Conservation (phyloP, 257 asterid genomes). For the Solanum virginianum region DNA sequence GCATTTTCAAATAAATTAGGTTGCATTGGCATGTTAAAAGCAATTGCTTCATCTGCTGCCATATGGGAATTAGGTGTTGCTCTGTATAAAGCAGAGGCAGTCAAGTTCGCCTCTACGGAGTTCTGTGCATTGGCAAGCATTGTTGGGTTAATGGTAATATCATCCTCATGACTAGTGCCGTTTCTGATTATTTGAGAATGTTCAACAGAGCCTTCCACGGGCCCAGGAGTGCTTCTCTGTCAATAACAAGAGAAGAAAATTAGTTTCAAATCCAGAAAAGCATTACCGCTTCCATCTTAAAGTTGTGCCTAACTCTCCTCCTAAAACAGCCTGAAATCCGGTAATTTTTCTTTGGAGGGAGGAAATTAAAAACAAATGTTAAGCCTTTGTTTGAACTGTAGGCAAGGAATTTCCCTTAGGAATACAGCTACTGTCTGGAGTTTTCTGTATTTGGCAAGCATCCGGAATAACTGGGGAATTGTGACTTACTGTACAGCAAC, state of each 20-base stretch:
- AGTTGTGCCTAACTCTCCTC: neutral
- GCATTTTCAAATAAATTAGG: conserved; percentile 32
- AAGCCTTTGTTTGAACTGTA: neutral
- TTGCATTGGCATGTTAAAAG: conserved; percentile 34
- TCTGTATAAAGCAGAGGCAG: conserved; percentile 27
- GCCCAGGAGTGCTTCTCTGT: conserved; percentile 50
- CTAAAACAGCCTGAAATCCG: neutral
- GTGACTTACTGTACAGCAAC: neutral
- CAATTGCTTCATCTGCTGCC: conserved; percentile 21
- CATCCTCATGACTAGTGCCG: conserved; percentile 43
- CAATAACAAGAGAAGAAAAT: conserved; percentile 7
- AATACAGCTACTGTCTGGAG: neutral
- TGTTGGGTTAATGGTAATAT: conserved; percentile 20
- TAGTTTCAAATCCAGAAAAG: neutral
- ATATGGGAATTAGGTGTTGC: conserved; percentile 25
- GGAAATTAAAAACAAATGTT: neutral
- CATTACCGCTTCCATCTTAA: neutral
- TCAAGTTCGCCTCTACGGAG: conserved; percentile 34
- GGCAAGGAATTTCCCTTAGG: neutral
- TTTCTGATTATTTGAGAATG: conserved; percentile 36
- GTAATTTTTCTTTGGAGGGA: neutral
- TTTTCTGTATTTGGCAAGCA: neutral
- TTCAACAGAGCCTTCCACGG: conserved; percentile 42
- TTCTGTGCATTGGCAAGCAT: conserved; percentile 33
- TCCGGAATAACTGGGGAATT: neutral